Percentiles rank a stretch among this genome's conserved stretches.
Conservation (phyloP, 805 yeast species). For the Kluyveromyces nonfermentans region DNA sequence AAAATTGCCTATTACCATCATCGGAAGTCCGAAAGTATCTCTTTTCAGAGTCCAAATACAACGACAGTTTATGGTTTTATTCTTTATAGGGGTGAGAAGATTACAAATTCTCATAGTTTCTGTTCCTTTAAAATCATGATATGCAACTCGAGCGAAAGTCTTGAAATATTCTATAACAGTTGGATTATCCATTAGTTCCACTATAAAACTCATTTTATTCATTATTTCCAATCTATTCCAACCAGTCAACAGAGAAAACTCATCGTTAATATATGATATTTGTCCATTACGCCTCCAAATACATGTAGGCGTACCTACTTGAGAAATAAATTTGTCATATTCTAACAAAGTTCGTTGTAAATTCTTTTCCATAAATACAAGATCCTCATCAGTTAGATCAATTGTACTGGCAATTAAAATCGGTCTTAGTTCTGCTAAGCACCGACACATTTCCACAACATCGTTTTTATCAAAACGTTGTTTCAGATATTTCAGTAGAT, state of each 20-base stretch:
- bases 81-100: constrained; percentile 47
- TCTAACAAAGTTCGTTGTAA: constrained; percentile 88
- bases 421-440: constrained; percentile 87
- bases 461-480: constrained; percentile 59
- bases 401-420: constrained; percentile 88
- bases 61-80: constrained; percentile 54
- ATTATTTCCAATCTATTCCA: constrained; percentile 71
- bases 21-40: constrained; percentile 93
- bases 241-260: constrained; percentile 83
- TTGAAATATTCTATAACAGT: constrained; percentile 84
- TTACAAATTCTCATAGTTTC: constrained; percentile 87
- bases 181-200: constrained; percentile 77
- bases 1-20: constrained; percentile 93
- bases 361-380: constrained; percentile 92
- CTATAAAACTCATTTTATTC: constrained; percentile 58
- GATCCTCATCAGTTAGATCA: constrained; percentile 79
- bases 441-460: constrained; percentile 72
- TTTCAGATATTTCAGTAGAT: constrained; percentile 62
- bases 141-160: constrained; percentile 73
- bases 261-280: constrained; percentile 90
- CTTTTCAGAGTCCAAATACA: constrained; percentile 90
- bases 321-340: constrained; percentile 73
- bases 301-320: constrained; percentile 88
- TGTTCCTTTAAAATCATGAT: constrained; percentile 82
- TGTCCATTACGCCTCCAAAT: constrained; percentile 96